A percentile compares a stretch with the other conserved stretches of the same genome.
Evolutionary conservation across 2,329 filamentous ascomycete genomes (phyloP).

Genomic region (Colletotrichum trifolii): DNA sequence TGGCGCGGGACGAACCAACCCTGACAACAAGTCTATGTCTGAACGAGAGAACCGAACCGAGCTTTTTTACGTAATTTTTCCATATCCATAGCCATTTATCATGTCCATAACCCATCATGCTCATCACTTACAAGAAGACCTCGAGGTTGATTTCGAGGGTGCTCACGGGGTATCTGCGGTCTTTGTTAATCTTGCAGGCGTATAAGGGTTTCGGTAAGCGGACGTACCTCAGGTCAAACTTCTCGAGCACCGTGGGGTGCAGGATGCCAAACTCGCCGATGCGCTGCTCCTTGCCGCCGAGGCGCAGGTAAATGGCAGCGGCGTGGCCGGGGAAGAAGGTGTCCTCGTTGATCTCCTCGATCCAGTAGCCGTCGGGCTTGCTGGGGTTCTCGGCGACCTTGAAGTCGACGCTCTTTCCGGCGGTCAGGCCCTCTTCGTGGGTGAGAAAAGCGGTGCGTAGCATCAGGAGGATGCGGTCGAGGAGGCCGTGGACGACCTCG

Average conservation of each 20-base stretch:
- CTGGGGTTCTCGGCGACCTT: constrained; percentile 64
- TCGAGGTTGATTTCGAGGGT: constrained; percentile 95
- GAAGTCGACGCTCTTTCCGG: constrained; percentile 62
- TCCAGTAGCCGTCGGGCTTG: constrained; percentile 85
- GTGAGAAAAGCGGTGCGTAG: constrained; percentile 84
- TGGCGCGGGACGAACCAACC: constrained; percentile 2
- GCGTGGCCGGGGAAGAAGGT: constrained; percentile 94
- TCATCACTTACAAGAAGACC: constrained; percentile 77
- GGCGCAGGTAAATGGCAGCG: constrained; percentile 82
- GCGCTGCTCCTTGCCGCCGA: constrained; percentile 77
- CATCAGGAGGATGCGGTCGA: constrained; percentile 94
- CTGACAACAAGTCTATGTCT: constrained; percentile 21
- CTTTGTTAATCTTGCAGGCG: not conserved
- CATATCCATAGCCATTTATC: constrained; percentile 27
- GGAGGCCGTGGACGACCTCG: constrained; percentile 91
- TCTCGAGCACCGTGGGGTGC: constrained; percentile 91
- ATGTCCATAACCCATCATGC: constrained; percentile 33
- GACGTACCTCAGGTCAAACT: constrained; percentile 85
- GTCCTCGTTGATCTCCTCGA: constrained; percentile 88
- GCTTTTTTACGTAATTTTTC: constrained; percentile 14
- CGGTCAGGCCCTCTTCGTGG: constrained; percentile 73
- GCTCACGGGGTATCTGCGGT: constrained; percentile 83
- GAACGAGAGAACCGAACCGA: constrained; percentile 8
- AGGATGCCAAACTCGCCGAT: constrained; percentile 95
- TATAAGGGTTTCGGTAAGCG: not conserved